Evolutionary conservation across 1,284 basidiomycete genomes (phyloP), one percentile per base, ranked within the genome.

Genomic region (Fomitopsis palustris): DNA sequence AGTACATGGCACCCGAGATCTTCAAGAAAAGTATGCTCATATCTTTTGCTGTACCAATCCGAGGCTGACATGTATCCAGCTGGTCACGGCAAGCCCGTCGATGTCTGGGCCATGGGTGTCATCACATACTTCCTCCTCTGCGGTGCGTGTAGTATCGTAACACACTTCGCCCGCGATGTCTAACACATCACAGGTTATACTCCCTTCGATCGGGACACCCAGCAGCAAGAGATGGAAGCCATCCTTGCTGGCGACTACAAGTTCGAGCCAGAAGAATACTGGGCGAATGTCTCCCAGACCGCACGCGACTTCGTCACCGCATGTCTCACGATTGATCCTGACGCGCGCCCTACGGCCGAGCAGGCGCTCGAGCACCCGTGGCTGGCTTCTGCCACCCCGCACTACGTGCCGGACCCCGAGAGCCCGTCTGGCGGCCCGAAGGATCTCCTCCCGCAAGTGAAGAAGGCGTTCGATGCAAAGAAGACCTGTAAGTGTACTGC

Each of bases 1-100:
- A 89, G 82, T 98, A 99, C 76, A 98, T 98, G 96, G 95, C 96
- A 0, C 96, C 96, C 0, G 96, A 98, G 75, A 98, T 99, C 67
- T 99, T 99, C 82, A 90, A 90, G 73, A 96, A 96, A 76, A 85
- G 90, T 92, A 62, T 39, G 39, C 27, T 41, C 16, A 21, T 64
- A 14, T 51, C 12, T 27, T 5, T n/a, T 39, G n/a, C 31, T 54
- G 1, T 25, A 12, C 9, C 7, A 58, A 54, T 56, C 3, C 45
- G 45, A 31, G 31, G 63, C 59, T 65, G 54, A 67, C 54, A 54
- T 41, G 31, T 27, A 54, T 33, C 25, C 70, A 92, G 90, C 87
- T 55, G 96, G 96, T 0, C 96, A 99, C 69, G 88, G 93, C 43
- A 97, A 95, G 76, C 95, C 96, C 0, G 96, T 98, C 27, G 96